Base-by-base conservation (phyloP, 768 basidiomycete genomes). In the Mycena leptocephala region DNA sequence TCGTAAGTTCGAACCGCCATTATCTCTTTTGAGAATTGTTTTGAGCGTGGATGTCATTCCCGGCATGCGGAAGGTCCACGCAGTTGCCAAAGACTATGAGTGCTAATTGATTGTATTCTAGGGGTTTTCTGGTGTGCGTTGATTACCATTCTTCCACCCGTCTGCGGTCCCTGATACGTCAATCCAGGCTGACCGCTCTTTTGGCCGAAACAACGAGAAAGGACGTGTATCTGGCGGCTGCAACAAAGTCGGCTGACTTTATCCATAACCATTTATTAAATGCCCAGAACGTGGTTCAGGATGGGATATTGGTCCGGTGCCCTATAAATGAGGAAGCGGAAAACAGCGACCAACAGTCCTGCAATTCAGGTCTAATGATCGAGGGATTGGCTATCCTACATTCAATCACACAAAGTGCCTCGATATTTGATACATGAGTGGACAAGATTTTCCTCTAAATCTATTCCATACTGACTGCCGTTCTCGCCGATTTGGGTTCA, bases 361-460 rank as follows among this genome's bases (percentile, higher is more conserved):
- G 5, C n/a, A 20, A 61, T 11, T 37, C 59, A 10, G 59, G 35
- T 5, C 11, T 75, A 1, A 32, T 67, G 63, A 75, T 75, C 20
- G 76, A 78, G 35, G 77, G 69, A 33, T 30, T 78, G 28, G 56
- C 76, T 11, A 75, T 70, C 16, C 63, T 78, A 14, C 53, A 61
- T 55, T 78, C 76, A 26, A 51, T 78, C 33, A 70, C 73, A n/a
- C 24, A 48, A 6, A 67, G 71, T 67, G 37, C 61, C n/a, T 20
- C 66, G 5, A 70, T 56, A 8, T 51, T 59, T 7, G 39, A 37
- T 24, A 48, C 62, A 73, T 78, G 41, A 37, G 76, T 13, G 3
- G 3, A 58, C 32, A 10, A n/a, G n/a, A n/a, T n/a, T n/a, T n/a
- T n/a, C n/a, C n/a, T n/a, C n/a, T n/a, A n/a, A n/a, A n/a, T n/a